Evolutionary conservation across 2,329 filamentous ascomycete genomes (phyloP), one percentile per base, ranked within the genome.

Genomic region (Paraphaeosphaeria sporulosa): DNA sequence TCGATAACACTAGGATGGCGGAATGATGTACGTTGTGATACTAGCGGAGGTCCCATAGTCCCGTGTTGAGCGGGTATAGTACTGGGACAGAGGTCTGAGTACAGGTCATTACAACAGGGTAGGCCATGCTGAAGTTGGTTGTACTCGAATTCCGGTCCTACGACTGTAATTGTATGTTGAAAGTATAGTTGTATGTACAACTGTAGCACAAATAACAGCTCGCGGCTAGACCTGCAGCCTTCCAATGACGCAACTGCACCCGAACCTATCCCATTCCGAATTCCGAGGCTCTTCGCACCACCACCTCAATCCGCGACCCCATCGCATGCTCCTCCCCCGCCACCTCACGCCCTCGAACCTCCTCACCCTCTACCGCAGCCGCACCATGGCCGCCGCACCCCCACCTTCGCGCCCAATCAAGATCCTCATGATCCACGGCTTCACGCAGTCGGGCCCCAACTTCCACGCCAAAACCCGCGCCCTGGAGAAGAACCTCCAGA

Each of bases 381-480:
- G 58, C 70, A 74, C 59, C 57, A 78, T 78, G 74, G 61, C 71
- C 47, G 60, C 69, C 56, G 62, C 68, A 13, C 70, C 72, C 12
- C 66, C 71, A 1, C 75, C 76, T 17, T 64, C 66, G 13, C 71
- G 68, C 15, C 74, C 76, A 36, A 75, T 84, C 61, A 80, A 80
- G 53, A 76, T 84, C 61, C 76, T 84, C 60, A 83, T 83, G 81
- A 79, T 84, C 13, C 82, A 84, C 70, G 91, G 94, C 78, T 97
- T 89, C 85, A 97, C 94, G 8, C 94, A 98, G 83, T 96, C 92
- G 30, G 93, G 94, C 4, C 79, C 89, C 4, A 83, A 93, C 64
- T 97, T 97, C 86, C 90, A 88, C 75, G 87, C 90, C 77, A 97
- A 97, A 82, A 96, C 92, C 48, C 91, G 93, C 76, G 92, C 92